Evolutionary conservation across 108 stramenopile genomes (phyloP).

Genomic region (Chaetoceros tenuissimus): DNA sequence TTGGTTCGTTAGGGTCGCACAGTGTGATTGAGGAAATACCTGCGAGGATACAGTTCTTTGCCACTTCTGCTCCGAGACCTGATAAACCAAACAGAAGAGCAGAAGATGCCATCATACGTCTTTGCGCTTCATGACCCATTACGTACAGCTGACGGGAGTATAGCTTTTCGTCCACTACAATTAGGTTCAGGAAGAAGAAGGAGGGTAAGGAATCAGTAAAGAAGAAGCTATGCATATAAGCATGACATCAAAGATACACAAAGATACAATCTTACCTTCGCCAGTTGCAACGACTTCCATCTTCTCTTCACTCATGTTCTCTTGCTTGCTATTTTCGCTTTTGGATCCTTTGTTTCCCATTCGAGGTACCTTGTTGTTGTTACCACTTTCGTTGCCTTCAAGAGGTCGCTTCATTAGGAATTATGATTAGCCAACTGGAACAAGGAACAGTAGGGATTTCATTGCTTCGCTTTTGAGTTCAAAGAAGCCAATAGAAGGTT

Average conservation of each 20-base stretch:
- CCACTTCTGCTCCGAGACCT: constrained; percentile 91
- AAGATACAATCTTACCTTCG: neutral
- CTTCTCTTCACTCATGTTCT: neutral
- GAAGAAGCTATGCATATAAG: neutral
- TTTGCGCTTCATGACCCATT: constrained; percentile 99
- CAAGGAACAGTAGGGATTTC: too few relatives aligned
- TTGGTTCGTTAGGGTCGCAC: constrained; percentile 58
- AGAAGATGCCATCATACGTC: constrained; percentile 87
- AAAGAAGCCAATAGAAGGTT: too few relatives aligned
- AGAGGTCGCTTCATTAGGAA: neutral
- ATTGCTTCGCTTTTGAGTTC: too few relatives aligned
- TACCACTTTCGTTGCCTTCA: neutral
- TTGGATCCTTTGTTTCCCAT: neutral
- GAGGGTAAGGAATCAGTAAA: neutral
- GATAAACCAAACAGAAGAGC: constrained; percentile 85
- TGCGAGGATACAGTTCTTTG: constrained; percentile 92
- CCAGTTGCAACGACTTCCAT: neutral
- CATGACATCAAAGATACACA: too few relatives aligned
- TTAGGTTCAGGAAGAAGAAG: constrained; percentile 1
- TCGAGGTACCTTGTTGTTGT: neutral
- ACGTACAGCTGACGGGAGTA: constrained; percentile 99
- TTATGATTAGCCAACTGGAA: too few relatives aligned
- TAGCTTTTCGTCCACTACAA: constrained; percentile 90
- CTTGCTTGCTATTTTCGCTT: neutral
- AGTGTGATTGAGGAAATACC: constrained; percentile 73